Conservation (phyloP, 257 asterid species). For the Solanum sparsipilum region DNA sequence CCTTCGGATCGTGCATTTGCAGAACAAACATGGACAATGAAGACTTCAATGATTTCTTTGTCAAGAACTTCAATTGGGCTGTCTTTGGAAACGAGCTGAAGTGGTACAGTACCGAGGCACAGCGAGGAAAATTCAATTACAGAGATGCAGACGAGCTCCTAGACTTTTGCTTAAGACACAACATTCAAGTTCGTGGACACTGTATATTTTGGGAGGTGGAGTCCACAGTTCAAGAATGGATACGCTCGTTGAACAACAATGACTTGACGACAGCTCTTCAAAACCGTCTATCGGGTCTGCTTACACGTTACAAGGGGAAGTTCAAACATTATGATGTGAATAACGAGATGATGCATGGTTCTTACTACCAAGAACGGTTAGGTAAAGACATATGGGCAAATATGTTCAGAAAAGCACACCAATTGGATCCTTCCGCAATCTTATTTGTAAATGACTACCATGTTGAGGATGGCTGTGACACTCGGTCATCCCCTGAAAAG, state of each 20-base stretch:
- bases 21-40: slow-evolving; percentile 69
- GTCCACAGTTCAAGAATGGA: slow-evolving; percentile 59
- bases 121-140: slow-evolving; percentile 63
- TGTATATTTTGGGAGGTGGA: slow-evolving; percentile 96
- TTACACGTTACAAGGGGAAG: slow-evolving; percentile 75
- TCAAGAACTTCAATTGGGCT: slow-evolving; percentile 80
- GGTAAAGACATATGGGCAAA: slow-evolving; percentile 47
- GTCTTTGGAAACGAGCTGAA: slow-evolving; percentile 85
- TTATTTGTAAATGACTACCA: slow-evolving; percentile 83
- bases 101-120: slow-evolving; percentile 94
- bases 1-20: slow-evolving; percentile 66
- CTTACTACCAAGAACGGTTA: slow-evolving; percentile 66
- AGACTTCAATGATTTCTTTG: slow-evolving; percentile 62
- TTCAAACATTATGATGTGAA: slow-evolving; percentile 84
- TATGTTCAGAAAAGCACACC: slow-evolving; percentile 70
- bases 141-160: slow-evolving; percentile 71
- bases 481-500: slow-evolving; percentile 60
- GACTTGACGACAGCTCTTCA: slow-evolving; percentile 56
- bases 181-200: slow-evolving; percentile 76
- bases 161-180: slow-evolving; percentile 32
- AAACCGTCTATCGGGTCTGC: slow-evolving; percentile 47
- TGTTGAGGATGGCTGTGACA: slow-evolving; percentile 68
- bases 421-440: slow-evolving; percentile 52
- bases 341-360: slow-evolving; percentile 90
- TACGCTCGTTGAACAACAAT: slow-evolving; percentile 34